Evolutionary conservation across 176 grass and related monocot species (phyloP).

Genomic region (Pontederia paniculata): DNA sequence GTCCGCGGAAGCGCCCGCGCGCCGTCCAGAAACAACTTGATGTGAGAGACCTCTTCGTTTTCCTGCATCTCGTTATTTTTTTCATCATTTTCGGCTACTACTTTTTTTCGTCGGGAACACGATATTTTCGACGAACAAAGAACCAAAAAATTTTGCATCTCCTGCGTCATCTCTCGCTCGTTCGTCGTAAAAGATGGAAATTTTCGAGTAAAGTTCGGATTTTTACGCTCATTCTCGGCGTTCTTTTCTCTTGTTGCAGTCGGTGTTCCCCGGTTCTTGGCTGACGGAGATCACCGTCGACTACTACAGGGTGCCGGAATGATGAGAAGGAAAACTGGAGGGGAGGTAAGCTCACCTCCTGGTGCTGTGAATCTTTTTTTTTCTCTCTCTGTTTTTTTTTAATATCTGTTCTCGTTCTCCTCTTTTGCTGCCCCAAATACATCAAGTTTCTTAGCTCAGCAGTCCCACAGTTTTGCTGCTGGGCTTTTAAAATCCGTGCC

Average conservation of each 20-base stretch:
- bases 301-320: constrained; percentile 1
- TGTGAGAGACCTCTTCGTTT: constrained; percentile 32
- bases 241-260: background rate
- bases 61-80: background rate
- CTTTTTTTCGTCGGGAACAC: background rate
- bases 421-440: too few relatives aligned
- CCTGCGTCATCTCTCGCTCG: background rate
- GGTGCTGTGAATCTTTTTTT: background rate
- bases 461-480: too few relatives aligned
- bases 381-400: too few relatives aligned
- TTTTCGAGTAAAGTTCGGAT: background rate
- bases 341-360: background rate
- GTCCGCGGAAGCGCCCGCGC: constrained; percentile 45
- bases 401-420: background rate
- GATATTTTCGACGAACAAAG: background rate
- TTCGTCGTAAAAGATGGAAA: background rate
- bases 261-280: constrained; percentile 1
- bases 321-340: background rate
- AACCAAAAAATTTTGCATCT: background rate
- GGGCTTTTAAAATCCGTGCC: too few relatives aligned
- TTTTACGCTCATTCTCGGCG: background rate
- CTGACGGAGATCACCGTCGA: constrained; percentile 17
- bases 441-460: too few relatives aligned
- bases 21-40: constrained; percentile 77
- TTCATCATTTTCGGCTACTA: background rate